Conservation (phyloP, 169 alveolate genomes). For the Cyclospora cayetanensis region DNA sequence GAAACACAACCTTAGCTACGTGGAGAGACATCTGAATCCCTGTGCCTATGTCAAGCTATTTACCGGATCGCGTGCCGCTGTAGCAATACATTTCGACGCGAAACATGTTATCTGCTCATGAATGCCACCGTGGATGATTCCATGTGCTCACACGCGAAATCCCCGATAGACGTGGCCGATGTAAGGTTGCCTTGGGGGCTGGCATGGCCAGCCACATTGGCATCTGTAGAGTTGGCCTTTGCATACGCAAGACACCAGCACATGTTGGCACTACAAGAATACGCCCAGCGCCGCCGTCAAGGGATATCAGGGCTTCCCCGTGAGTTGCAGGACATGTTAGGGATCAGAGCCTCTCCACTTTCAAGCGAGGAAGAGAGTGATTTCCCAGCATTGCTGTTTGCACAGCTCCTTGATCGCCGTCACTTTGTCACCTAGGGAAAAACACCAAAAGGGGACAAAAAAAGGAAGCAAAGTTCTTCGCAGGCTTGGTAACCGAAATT, state of each 20-base stretch:
- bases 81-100: too few relatives aligned
- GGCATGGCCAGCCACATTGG: background rate
- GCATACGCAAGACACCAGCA: background rate
- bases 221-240: background rate
- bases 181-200: background rate
- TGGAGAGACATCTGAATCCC: too few relatives aligned
- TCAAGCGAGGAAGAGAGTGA: background rate
- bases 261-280: background rate
- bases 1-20: too few relatives aligned
- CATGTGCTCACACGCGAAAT: background rate
- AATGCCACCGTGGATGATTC: background rate
- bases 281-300: background rate
- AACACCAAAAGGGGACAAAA: background rate
- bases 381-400: slow-evolving; percentile 1
- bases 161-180: background rate
- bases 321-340: background rate
- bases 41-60: too few relatives aligned
- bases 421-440: background rate
- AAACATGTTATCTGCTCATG: background rate
- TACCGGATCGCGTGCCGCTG: too few relatives aligned
- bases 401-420: background rate
- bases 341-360: background rate
- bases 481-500: background rate
- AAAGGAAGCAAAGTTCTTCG: background rate
- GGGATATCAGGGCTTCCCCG: background rate